Evolutionary conservation across 148 eudicot genomes (phyloP), one percentile per base, ranked within the genome.

Genomic region (Rhododendron ovatum): DNA sequence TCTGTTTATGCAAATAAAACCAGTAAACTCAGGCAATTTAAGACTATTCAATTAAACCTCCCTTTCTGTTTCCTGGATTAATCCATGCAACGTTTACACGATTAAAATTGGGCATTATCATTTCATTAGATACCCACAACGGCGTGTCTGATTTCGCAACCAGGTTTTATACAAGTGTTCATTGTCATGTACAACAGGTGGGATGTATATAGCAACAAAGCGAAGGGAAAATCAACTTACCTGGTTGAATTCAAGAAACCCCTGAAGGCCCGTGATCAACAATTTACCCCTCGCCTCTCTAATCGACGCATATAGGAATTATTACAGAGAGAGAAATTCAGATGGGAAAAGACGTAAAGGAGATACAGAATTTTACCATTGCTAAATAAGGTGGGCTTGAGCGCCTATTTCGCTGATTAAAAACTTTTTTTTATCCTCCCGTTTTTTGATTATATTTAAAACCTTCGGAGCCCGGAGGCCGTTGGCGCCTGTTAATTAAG

Each of bases 391-490:
- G 74, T 14, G 67, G 78, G 88, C 77, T 28, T 61, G 20, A 61
- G 83, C 83, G 81, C 39, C 30, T 13, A 78, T 85, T 87, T 89
- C 83, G 89, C 84, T 57, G 69, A 81, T 51, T 41, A 51, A 10
- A 28, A 30, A 30, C 30, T 30, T 33, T 39, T 37, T 39, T 39
- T 39, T 39, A 3, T 5, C 4, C 39, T 39, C 5, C 22, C 9
- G 39, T 5, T 33, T 30, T 35, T 30, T 18, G 10, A 22, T 39
- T 63, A 39, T 24, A 82, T 22, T 61, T 22, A 47, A 2, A 47
- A 67, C 26, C 50, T 41, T 13, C 1, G 12, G 13, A 47, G 48
- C 9, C 9, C 1, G 48, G 74, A 41, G 24, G 53, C 75, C 30
- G 77, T 67, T 65, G 78, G 59, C 59, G 78, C 78, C 85, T 7